Evolutionary conservation across 225 moss, liverwort and hornwort genomes (phyloP).

Genomic region (Anthoceros angustus): DNA sequence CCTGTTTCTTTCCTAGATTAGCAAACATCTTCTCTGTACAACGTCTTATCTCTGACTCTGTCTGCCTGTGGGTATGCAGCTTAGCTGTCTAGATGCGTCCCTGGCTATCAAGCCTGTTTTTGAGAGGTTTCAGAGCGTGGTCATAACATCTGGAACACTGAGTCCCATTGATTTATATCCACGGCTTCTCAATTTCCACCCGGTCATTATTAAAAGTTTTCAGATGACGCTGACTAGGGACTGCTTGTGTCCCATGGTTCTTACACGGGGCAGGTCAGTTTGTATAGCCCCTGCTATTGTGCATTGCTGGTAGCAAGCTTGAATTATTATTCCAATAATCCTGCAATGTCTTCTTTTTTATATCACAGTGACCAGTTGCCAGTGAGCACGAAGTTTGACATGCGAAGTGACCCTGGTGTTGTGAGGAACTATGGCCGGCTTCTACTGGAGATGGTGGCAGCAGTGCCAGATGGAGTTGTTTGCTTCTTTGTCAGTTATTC

Average conservation of each 20-base stretch:
- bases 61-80: conserved; percentile 25
- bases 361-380: conserved; percentile 83
- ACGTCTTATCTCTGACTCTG: not conserved
- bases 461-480: conserved; percentile 95
- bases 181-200: conserved; percentile 88
- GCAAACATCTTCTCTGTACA: not conserved
- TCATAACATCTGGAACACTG: conserved; percentile 94
- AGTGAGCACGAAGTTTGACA: conserved; percentile 98
- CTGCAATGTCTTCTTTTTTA: not conserved
- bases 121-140: conserved; percentile 85
- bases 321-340: not conserved
- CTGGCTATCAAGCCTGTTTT: conserved; percentile 97
- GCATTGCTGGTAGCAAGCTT: not conserved
- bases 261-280: conserved; percentile 83
- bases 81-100: conserved; percentile 99
- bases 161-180: conserved; percentile 96
- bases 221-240: conserved; percentile 97
- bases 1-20: not conserved
- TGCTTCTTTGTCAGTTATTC: conserved; percentile 99
- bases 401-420: conserved; percentile 99
- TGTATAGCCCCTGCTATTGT: not conserved
- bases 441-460: conserved; percentile 80
- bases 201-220: conserved; percentile 89
- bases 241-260: conserved; percentile 96
- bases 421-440: conserved; percentile 94